phyloP scores from a whole-genome alignment of 2,329 filamentous ascomycete genomes.

The Neonectria hederae region DNA sequence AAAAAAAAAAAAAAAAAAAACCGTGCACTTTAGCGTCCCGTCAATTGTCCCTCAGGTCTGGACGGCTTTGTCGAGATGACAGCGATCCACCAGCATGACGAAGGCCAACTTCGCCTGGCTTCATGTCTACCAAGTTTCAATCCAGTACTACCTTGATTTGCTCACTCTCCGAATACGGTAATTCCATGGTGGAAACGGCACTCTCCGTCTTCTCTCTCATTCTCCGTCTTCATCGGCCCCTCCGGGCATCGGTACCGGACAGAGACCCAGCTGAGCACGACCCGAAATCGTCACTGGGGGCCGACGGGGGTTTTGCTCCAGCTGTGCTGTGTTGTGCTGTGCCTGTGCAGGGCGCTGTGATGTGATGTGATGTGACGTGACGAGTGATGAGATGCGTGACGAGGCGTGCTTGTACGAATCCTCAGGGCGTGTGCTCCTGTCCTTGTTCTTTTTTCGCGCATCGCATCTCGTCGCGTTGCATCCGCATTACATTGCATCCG shows the following conservation, averaged over 20 bases:
- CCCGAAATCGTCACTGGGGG: not conserved
- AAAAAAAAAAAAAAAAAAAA: no score
- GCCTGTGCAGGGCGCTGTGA: not conserved
- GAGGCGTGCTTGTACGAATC: constrained; percentile 34
- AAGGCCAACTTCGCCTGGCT: not conserved
- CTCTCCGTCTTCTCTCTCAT: not conserved
- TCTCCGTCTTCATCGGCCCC: constrained; percentile 5
- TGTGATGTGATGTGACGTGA: constrained; percentile 11
- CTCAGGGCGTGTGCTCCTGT: constrained; percentile 3
- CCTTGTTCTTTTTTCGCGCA: constrained; percentile 13
- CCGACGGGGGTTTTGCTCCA: not conserved
- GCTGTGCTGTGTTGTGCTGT: not conserved
- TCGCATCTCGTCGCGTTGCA: not conserved
- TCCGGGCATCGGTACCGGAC: constrained; percentile 26
- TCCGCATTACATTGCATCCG: not conserved
- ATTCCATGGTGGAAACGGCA: not conserved
- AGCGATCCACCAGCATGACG: not conserved
- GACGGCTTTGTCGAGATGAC: not conserved
- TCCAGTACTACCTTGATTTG: not conserved
- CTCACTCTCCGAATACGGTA: not conserved
- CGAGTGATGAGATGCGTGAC: constrained; percentile 30
- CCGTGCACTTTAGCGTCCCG: not conserved
- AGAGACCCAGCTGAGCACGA: constrained; percentile 22
- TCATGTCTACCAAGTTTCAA: not conserved
- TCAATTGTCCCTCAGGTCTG: not conserved